Conservation (phyloP, 2,329 filamentous ascomycete species). For the Mycosphaerelloides madeirae region DNA sequence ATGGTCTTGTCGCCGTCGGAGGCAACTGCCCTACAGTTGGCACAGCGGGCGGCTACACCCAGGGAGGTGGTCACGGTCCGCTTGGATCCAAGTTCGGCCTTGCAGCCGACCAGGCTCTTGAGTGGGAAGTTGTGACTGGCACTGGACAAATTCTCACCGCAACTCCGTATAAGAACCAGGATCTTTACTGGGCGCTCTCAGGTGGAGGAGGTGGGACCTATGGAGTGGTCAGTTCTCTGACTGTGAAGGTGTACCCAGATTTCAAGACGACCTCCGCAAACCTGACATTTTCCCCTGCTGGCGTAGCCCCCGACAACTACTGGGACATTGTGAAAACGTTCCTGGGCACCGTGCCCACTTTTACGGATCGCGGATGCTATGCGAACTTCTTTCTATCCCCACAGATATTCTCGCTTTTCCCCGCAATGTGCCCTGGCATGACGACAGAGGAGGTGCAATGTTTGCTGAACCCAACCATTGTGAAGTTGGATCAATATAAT, state of each 20-base stretch:
- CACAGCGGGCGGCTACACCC: slow-evolving; percentile 18
- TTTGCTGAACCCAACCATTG: neutral
- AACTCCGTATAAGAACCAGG: slow-evolving; percentile 39
- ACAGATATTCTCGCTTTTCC: neutral
- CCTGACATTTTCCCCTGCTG: neutral
- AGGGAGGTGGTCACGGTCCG: slow-evolving; percentile 19
- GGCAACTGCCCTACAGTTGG: slow-evolving; percentile 49
- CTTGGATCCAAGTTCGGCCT: slow-evolving; percentile 15
- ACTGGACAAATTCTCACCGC: slow-evolving; percentile 47
- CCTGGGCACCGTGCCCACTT: too few relatives aligned
- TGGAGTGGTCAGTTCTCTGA: slow-evolving; percentile 21
- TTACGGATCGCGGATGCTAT: too few relatives aligned
- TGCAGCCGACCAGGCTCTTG: slow-evolving; percentile 20
- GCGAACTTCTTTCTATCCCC: too few relatives aligned
- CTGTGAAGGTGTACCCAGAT: slow-evolving; percentile 16
- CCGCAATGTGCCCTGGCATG: neutral
- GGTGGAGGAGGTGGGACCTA: slow-evolving; percentile 51
- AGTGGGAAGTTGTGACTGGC: slow-evolving; percentile 48
- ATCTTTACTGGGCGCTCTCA: slow-evolving; percentile 51
- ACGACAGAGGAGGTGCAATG: neutral
- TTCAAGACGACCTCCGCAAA: neutral
- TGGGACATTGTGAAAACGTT: neutral
- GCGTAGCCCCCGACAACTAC: neutral
- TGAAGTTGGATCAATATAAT: neutral
- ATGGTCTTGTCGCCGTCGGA: slow-evolving; percentile 49